Evolutionary conservation across 1,284 basidiomycete species (phyloP).

Genomic region (Leccinum cinnamomeum): DNA sequence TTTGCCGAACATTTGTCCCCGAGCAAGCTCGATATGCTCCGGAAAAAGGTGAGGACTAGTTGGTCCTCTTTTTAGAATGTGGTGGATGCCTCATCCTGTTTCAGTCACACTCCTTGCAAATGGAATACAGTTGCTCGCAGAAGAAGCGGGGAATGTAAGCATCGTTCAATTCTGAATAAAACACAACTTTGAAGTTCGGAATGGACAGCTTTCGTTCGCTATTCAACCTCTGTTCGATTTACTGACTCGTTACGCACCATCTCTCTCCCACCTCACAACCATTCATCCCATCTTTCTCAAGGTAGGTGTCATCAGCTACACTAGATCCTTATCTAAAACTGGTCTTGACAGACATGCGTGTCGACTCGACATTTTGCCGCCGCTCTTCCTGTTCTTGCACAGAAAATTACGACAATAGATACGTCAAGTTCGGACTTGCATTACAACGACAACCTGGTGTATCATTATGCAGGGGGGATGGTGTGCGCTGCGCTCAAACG

Average conservation of each 20-base stretch:
- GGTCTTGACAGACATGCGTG: conserved; percentile 39
- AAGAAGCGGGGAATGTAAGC: conserved; percentile 43
- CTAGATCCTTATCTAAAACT: background rate
- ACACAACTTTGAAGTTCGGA: conserved; percentile 14
- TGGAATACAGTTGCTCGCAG: conserved; percentile 43
- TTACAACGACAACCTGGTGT: conserved; percentile 74
- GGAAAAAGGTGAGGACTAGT: conserved; percentile 54
- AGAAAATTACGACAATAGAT: conserved; percentile 61
- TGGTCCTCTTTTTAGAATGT: background rate
- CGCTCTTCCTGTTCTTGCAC: conserved; percentile 56
- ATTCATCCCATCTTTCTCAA: conserved; percentile 64
- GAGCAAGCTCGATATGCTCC: conserved; percentile 62
- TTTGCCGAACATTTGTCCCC: conserved; percentile 58
- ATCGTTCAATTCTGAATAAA: background rate
- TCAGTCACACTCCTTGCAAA: conserved; percentile 52
- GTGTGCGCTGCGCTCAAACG: conserved; percentile 58
- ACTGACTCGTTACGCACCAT: conserved; percentile 58
- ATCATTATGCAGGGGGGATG: conserved; percentile 75
- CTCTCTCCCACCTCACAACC: conserved; percentile 60
- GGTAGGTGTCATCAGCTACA: conserved; percentile 30
- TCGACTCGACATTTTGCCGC: conserved; percentile 49
- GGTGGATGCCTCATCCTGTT: conserved; percentile 4
- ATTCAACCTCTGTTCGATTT: conserved; percentile 60
- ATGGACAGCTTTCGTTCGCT: conserved; percentile 45
- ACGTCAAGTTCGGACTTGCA: conserved; percentile 52